These are phyloP conservation scores for Pseudevernia furfuracea DNA, from an alignment of 495 filamentous ascomycete species.

Conservation along the genomic window DNA sequence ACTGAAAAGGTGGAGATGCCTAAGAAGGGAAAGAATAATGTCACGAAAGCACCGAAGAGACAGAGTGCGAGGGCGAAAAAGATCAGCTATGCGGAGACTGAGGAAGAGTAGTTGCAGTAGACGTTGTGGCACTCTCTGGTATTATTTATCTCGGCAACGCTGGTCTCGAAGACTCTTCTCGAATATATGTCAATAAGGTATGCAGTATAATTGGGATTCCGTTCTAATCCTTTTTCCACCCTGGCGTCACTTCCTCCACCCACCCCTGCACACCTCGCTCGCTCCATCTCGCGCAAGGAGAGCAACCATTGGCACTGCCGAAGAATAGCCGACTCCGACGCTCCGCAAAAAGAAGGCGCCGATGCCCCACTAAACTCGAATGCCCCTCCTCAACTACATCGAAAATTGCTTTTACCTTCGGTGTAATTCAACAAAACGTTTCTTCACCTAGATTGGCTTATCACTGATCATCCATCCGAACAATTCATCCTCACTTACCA, in stretches of 20 bases:
- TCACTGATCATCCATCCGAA: background rate
- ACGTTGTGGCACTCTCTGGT: background rate
- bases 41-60: conserved; percentile 14
- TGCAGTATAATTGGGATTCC: too few relatives aligned
- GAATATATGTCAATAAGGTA: background rate
- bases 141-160: background rate
- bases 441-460: background rate
- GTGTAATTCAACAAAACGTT: background rate
- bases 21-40: conserved; percentile 20
- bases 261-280: too few relatives aligned
- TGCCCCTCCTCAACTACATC: background rate
- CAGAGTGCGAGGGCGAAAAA: conserved; percentile 33
- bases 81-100: conserved; percentile 43
- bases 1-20: conserved; percentile 20
- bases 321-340: background rate
- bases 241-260: too few relatives aligned
- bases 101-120: conserved; percentile 15
- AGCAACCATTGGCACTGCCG: background rate
- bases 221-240: too few relatives aligned
- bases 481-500: background rate
- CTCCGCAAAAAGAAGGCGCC: background rate
- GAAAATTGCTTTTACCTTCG: background rate
- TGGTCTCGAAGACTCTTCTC: background rate
- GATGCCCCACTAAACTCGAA: background rate
- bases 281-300: too few relatives aligned